phyloP scores from a whole-genome alignment of 2,329 filamentous ascomycete species.

The Cercospora sp. region DNA sequence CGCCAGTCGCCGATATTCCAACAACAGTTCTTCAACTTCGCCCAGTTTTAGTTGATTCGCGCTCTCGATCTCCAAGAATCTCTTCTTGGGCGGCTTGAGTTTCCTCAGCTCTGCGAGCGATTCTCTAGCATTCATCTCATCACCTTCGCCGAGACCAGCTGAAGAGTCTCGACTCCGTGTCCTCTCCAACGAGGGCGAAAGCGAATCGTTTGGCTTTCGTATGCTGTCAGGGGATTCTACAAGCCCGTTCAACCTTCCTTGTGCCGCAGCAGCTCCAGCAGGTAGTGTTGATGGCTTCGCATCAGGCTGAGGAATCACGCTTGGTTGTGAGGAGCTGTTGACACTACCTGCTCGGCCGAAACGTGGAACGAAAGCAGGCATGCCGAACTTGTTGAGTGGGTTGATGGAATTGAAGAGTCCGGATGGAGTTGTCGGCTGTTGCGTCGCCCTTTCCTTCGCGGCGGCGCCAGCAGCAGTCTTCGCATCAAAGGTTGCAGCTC shows the following conservation, averaged over 20 bases:
- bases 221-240: conserved; percentile 30
- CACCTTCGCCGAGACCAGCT: conserved; percentile 33
- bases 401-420: conserved; percentile 38
- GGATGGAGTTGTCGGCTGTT: conserved; percentile 22
- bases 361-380: conserved; percentile 37
- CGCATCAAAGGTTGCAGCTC: conserved; percentile 31
- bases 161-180: conserved; percentile 20
- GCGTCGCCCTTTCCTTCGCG: conserved; percentile 20
- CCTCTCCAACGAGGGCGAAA: conserved; percentile 13
- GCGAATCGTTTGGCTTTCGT: conserved; percentile 11
- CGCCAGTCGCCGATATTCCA: conserved; percentile 45
- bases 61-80: conserved; percentile 50
- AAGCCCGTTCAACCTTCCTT: conserved; percentile 35
- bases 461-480: conserved; percentile 21
- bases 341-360: conserved; percentile 37
- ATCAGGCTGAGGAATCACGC: conserved; percentile 23
- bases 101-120: conserved; percentile 48
- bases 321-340: conserved; percentile 16
- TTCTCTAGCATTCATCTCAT: conserved; percentile 44
- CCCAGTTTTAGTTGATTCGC: conserved; percentile 49
- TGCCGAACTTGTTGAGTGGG: conserved; percentile 40
- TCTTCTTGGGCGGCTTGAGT: conserved; percentile 49
- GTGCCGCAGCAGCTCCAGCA: conserved; percentile 12
- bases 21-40: conserved; percentile 49
- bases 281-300: conserved; percentile 12